Evolutionary conservation across 768 basidiomycete species (phyloP).

Genomic region (Naematelia aurantialba): DNA sequence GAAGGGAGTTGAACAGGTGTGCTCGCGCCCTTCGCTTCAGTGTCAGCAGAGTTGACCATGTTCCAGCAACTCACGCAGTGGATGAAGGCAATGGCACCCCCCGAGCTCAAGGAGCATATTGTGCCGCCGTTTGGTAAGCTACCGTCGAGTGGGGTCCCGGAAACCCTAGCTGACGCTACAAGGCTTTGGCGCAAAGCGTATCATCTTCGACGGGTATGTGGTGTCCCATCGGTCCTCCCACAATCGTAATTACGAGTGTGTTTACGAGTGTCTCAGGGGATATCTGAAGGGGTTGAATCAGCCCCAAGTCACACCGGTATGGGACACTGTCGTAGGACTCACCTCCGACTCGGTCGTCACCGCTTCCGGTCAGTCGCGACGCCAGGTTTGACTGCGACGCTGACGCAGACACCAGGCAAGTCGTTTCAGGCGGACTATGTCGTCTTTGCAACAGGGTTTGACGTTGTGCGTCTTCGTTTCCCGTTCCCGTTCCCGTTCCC

Average conservation of each 20-base stretch:
- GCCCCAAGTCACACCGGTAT: constrained; percentile 22
- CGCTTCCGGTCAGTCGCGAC: background rate
- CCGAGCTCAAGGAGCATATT: background rate
- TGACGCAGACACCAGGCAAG: constrained; percentile 1
- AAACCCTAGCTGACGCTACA: background rate
- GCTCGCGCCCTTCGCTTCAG: constrained; percentile 10
- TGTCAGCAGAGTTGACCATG: constrained; percentile 1
- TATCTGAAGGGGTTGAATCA: constrained; percentile 18
- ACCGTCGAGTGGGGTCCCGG: background rate
- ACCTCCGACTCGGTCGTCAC: constrained; percentile 3
- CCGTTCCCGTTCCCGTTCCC: no score
- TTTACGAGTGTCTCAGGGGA: no score
- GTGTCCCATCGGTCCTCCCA: background rate
- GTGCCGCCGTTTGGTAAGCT: background rate
- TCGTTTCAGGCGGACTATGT: constrained; percentile 16
- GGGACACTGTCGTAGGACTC: constrained; percentile 9
- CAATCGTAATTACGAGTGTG: no score
- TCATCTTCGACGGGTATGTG: background rate
- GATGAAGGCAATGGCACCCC: background rate
- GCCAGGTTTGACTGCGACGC: background rate
- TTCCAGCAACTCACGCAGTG: background rate
- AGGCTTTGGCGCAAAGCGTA: background rate
- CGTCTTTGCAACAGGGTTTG: constrained; percentile 30
- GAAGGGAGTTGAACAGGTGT: background rate
- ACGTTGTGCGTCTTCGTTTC: constrained; percentile 13